These are phyloP conservation scores for Batkoa obscura DNA, from an alignment of 371 early-diverging fungal genomes.

Conservation along the genomic window DNA sequence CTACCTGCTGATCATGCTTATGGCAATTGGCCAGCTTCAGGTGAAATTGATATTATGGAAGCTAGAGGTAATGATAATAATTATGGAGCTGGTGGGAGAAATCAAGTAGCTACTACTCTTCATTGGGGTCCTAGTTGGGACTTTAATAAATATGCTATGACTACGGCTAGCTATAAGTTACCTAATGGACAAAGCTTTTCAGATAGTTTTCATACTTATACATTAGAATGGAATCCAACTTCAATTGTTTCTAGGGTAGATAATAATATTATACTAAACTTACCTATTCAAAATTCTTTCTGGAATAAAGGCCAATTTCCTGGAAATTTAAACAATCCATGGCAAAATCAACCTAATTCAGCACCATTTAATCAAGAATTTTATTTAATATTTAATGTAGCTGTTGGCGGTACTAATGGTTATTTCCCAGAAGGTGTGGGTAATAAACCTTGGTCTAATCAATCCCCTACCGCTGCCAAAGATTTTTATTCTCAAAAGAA, in stretches of 20 bases:
- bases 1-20: slow-evolving; percentile 41
- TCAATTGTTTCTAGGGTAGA: slow-evolving; percentile 38
- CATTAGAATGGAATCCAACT: slow-evolving; percentile 36
- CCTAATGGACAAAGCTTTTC: slow-evolving; percentile 18
- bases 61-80: not conserved
- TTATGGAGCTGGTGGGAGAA: not conserved
- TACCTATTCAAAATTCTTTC: slow-evolving; percentile 26
- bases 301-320: slow-evolving; percentile 23
- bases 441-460: slow-evolving; percentile 16
- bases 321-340: slow-evolving; percentile 24
- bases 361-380: slow-evolving; percentile 48
- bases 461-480: slow-evolving; percentile 17
- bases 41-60: slow-evolving; percentile 15
- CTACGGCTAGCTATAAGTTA: slow-evolving; percentile 6
- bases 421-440: slow-evolving; percentile 33
- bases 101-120: not conserved
- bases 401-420: slow-evolving; percentile 41
- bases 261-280: slow-evolving; percentile 22
- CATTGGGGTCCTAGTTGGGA: slow-evolving; percentile 5
- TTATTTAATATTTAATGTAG: slow-evolving; percentile 40
- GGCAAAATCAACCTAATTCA: slow-evolving; percentile 21
- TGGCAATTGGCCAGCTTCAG: slow-evolving; percentile 49
- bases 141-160: not conserved
- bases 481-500: slow-evolving; percentile 23
- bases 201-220: slow-evolving; percentile 22